Evolutionary conservation across 2,329 filamentous ascomycete species (phyloP), one percentile per base, ranked within the genome.

Genomic region (Neofusicoccum umdonicola): DNA sequence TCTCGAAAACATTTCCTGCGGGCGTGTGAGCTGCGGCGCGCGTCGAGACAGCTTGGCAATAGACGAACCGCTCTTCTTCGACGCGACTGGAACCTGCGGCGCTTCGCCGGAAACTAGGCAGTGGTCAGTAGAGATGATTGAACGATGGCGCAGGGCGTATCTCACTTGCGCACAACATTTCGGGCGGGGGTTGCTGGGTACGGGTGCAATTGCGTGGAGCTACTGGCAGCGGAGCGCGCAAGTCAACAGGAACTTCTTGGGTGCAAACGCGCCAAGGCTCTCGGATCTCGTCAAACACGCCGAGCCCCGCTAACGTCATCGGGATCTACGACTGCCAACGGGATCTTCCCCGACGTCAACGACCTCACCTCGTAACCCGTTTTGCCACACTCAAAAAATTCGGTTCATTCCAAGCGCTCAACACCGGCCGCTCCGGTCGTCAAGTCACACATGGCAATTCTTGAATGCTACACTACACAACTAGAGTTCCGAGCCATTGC

Each of bases 41-140:
- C 47, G 47, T 67, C 50, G 31, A 47, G 6, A 17, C 61, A 66
- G 51, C 66, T 62, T 58, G 60, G 66, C 67, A 62, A 64, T 72
- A 54, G 67, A 82, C 88, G 72, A 83, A 93, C 92, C 93, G 75
- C 92, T 96, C 82, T 97, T 96, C 79, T 91, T 90, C 75, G 95
- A 99, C 74, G 93, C 91, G 70, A 98, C 94, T 64, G 95, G 93
- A 80, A 93, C 90, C 82, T 97, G 91, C 69, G 95, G 94, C 81
- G 92, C 89, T 86, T 97, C 94, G 81, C 95, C 95, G 68, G 95
- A 99, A 79, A 99, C 94, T 96, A 74, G 63, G 66, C 67, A 9
- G 13, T 4, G 31, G 34, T 64, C 17, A 64, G 63, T 12, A 70
- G 67, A 67, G 71, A 68, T 52, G 68, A 67, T 57, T 65, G 63